Conservation (phyloP, 345 rosid genomes). For the Gossypium mustelinum region DNA sequence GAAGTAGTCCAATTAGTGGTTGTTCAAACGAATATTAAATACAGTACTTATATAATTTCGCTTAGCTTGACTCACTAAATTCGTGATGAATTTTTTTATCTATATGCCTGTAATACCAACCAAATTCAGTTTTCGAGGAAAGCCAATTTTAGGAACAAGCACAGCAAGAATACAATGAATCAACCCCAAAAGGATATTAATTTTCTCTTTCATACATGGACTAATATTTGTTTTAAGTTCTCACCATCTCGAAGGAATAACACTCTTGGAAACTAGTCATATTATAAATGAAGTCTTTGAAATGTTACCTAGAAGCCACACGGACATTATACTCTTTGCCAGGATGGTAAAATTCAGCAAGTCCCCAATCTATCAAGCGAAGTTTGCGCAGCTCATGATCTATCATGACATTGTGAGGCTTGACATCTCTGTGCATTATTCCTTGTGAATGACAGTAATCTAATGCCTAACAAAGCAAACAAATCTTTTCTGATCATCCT, state of each 20-base stretch:
- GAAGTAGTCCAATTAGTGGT: background rate
- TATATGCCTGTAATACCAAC: background rate
- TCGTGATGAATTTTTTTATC: background rate
- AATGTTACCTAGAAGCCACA: slow-evolving; percentile 70
- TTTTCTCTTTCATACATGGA: background rate
- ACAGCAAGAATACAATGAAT: background rate
- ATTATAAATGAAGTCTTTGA: background rate
- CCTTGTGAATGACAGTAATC: slow-evolving; percentile 86
- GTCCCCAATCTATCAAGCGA: slow-evolving; percentile 82
- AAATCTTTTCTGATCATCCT: background rate
- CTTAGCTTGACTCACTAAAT: background rate
- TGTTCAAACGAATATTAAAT: background rate
- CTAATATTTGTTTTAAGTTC: background rate
- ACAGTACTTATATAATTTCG: background rate
- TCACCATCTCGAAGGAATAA: background rate
- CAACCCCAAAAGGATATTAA: background rate
- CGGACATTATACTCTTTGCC: slow-evolving; percentile 80
- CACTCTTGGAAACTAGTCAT: background rate
- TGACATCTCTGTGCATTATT: slow-evolving; percentile 86
- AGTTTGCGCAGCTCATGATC: slow-evolving; percentile 86
- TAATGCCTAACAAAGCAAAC: slow-evolving; percentile 48
- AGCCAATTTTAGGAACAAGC: background rate
- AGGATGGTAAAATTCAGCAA: slow-evolving; percentile 85
- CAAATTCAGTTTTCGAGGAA: background rate
- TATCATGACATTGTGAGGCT: slow-evolving; percentile 87